Base-by-base conservation (phyloP, 192 early-diverging fungal species). In the Gorgonomyces haynaldii region DNA sequence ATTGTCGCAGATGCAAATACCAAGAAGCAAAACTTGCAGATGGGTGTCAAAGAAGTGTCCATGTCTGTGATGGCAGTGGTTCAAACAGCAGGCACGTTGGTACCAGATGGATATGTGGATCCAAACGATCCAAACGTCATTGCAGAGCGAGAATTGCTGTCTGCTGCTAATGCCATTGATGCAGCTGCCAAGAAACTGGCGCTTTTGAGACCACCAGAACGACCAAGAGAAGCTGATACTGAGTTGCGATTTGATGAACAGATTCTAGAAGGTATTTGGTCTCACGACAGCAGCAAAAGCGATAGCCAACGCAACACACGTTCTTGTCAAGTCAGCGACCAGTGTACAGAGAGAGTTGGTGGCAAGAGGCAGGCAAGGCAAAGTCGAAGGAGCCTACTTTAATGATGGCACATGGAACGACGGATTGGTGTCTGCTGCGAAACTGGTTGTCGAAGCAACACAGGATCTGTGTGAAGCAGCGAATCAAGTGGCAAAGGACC, bases 371-470 rank as follows among this genome's bases (percentile, higher is more conserved):
- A 56, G 35, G 40, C 22, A 16, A 10, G 38, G 7, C 19, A 19
- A 17, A 31, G 23, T 26, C 7, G 54, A 39, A 15, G 36, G 50
- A 21, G 43, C 60, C 54, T 77, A 77, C 57, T 72, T 66, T 36
- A 57, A 53, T 12, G 74, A 78, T 45, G 75, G 75, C 4, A 77
- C 75, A n/a, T 78, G 74, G 74, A 70, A 50, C 34, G 70, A 78
- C 7, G 75, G 75, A 12, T 45, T 78, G 13, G 70, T 78, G 10
- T 65, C 64, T 28, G 66, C 75, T 29, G 74, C 75, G 5, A 78
- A 76, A 47, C 54, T 58, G 44, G 74, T 78, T 17, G 66, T 66
- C 3, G 55, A 24, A 2, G 57, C 66, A 5, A 70, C 70, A 8
- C 4, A 53, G 13, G 72, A 72, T 32, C 54, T 78, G 1, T 78